Percentiles rank a stretch among this genome's conserved stretches.
Conservation (phyloP, 106 monocot genomes). For the Acanthochlamys bracteata region DNA sequence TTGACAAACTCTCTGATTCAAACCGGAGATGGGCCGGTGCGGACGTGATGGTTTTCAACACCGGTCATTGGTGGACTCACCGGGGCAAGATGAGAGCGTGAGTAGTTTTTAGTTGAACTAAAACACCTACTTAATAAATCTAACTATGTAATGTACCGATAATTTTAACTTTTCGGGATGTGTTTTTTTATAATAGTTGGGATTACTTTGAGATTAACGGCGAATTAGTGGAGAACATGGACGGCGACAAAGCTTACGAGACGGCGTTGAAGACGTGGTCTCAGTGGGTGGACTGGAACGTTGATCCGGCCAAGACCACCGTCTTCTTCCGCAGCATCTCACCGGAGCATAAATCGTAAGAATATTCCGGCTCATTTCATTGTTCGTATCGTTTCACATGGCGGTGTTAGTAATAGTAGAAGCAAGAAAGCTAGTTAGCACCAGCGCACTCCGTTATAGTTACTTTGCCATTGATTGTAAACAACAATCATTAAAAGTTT, state of each 20-base stretch:
- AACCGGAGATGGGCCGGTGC: constrained; percentile 12
- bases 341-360: constrained; percentile 24
- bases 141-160: no score
- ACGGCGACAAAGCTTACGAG: constrained; percentile 2
- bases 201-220: constrained; percentile 11
- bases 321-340: constrained; percentile 37
- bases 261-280: constrained; percentile 23
- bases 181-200: constrained; percentile 10
- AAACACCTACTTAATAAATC: not conserved
- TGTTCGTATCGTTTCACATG: no score
- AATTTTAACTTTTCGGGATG: not conserved
- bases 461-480: no score
- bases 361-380: no score
- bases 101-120: not conserved
- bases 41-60: constrained; percentile 46
- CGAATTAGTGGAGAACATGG: constrained; percentile 16
- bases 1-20: constrained; percentile 17
- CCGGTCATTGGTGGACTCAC: constrained; percentile 54
- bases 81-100: constrained; percentile 13
- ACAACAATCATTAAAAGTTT: no score
- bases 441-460: no score
- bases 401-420: no score
- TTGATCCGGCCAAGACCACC: constrained; percentile 11
- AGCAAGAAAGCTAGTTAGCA: no score
- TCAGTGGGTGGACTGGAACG: constrained; percentile 12